Conservation (phyloP, 306 rosid genomes). For the Parietaria judaica region DNA sequence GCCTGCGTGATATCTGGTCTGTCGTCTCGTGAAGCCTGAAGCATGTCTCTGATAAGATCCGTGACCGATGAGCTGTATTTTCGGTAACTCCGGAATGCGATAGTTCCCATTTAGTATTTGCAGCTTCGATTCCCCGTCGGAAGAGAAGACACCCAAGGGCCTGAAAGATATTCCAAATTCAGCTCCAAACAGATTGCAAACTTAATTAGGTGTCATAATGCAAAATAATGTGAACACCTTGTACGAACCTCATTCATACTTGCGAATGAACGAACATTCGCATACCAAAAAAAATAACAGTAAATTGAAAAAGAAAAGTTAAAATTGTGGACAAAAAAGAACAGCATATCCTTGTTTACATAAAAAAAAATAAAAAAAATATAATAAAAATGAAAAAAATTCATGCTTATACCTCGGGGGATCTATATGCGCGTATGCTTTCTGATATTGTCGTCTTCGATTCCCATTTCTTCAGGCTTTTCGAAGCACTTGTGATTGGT, state of each 20-base stretch:
- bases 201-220: too few relatives aligned
- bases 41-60: constrained; percentile 87
- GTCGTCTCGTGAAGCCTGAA: constrained; percentile 85
- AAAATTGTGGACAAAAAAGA: background rate
- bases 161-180: constrained; percentile 34
- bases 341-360: background rate
- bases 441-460: constrained; percentile 98
- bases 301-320: background rate
- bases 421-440: constrained; percentile 93
- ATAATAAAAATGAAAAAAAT: too few relatives aligned
- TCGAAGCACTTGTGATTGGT: constrained; percentile 90
- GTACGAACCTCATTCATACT: too few relatives aligned
- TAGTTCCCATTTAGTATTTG: constrained; percentile 96
- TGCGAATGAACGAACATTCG: too few relatives aligned
- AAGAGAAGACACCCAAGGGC: constrained; percentile 98
- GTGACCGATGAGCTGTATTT: constrained; percentile 52
- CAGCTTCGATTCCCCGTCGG: constrained; percentile 97
- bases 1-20: constrained; percentile 99
- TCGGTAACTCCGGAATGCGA: constrained; percentile 87
- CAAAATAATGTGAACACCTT: too few relatives aligned
- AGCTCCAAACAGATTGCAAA: constrained; percentile 14
- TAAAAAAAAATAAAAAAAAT: background rate
- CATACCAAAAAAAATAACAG: background rate
- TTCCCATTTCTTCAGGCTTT: constrained; percentile 97
- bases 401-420: constrained; percentile 65